Conservation (phyloP, 345 rosid genomes). For the Rhodamnia argentea region DNA sequence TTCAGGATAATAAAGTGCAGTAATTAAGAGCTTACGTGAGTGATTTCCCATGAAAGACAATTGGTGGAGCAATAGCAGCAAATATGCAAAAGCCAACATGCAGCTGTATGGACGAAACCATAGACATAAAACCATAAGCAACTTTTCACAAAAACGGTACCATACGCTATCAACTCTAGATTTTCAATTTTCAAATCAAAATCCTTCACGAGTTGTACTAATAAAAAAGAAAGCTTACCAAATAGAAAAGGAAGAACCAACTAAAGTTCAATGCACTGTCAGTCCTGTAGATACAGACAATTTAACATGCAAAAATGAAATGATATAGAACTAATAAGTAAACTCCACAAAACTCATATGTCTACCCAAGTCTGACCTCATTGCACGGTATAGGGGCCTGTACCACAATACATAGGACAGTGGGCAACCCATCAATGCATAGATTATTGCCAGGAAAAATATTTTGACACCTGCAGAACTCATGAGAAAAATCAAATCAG, state of each 20-base stretch:
- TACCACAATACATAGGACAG: constrained; percentile 93
- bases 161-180: not conserved
- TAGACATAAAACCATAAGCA: not conserved
- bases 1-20: not conserved
- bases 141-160: not conserved
- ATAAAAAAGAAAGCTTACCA: constrained; percentile 43
- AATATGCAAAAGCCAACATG: constrained; percentile 89
- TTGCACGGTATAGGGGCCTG: constrained; percentile 94
- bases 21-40: constrained; percentile 65
- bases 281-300: constrained; percentile 48
- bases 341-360: not conserved
- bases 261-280: constrained; percentile 94
- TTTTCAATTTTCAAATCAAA: not conserved
- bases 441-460: constrained; percentile 83
- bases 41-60: constrained; percentile 92
- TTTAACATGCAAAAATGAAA: not conserved
- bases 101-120: constrained; percentile 35
- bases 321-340: not conserved
- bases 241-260: constrained; percentile 92
- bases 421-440: constrained; percentile 77
- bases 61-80: constrained; percentile 98
- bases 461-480: constrained; percentile 59
- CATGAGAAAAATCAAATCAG: not conserved
- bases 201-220: not conserved
- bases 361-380: constrained; percentile 43